Evolutionary conservation across 2,329 filamentous ascomycete species (phyloP), one percentile per base, ranked within the genome.

Genomic region (Pleoardoris graminearum): DNA sequence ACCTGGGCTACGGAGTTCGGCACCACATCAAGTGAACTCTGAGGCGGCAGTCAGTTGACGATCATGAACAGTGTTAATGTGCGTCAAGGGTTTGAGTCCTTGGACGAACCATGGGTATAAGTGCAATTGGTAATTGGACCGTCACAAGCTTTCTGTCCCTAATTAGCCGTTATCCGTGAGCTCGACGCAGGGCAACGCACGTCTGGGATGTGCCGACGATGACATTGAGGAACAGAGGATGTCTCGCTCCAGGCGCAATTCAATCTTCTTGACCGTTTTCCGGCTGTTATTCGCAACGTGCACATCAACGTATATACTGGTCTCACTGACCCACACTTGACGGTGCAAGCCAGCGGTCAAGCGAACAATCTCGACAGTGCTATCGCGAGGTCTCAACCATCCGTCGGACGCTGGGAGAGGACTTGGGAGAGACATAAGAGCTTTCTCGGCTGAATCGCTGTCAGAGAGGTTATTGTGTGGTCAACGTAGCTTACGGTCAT

Each of bases 311-410:
- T 82, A 83, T 29, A 83, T 77, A 57, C 73, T 79, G 19, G 79
- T 79, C 14, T 80, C 81, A 57, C 79, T 82, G 48, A 83, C 79
- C 81, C 81, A 83, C 23, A 82, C 81, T 64, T 83, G 80, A n/a
- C 81, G 76, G 62, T 83, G 80, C 7, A 83, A 61, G 6, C 80
- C 80, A 23, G 80, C 80, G 17, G 80, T 82, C 16, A 82, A 63
- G 48, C 72, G 74, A 21, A 82, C 66, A 8, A 72, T 74, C 53
- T 82, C 79, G 1, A 76, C 53, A 1, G 68, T 68, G 23, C 64
- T 67, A 35, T 76, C 70, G 23, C 73, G 72, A 23, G 75, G 69
- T 29, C 78, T 66, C 5, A 68, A 54, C 57, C 77, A 72, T 55
- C 80, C 79, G 51, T 82, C 79, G 14, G 73, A 76, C 11, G 77